A percentile compares a stretch with the other conserved stretches of the same genome.
Evolutionary conservation across 2,329 filamentous ascomycete species (phyloP).

Genomic region (Phyllosticta ampelicida): DNA sequence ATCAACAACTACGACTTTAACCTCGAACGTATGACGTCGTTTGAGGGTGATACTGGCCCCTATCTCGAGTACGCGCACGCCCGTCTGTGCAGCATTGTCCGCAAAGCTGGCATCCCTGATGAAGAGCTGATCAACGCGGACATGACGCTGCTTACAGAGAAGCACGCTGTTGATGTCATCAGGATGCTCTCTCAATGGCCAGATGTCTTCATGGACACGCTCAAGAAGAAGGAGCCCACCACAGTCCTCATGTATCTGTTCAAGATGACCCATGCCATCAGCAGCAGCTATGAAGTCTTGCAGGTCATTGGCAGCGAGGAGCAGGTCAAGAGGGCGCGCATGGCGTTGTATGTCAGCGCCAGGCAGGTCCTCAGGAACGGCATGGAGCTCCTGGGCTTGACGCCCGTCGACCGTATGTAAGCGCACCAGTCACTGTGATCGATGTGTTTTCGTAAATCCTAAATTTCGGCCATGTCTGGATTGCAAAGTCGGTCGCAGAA

Average conservation of each 20-base stretch:
- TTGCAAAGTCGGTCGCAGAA: neutral
- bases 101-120: constrained; percentile 40
- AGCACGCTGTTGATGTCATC: constrained; percentile 62
- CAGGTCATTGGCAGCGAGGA: constrained; percentile 71
- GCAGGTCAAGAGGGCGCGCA: constrained; percentile 58
- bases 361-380: constrained; percentile 69
- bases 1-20: constrained; percentile 63
- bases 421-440: neutral
- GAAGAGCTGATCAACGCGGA: constrained; percentile 54
- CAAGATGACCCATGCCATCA: constrained; percentile 74
- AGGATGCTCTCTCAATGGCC: constrained; percentile 75
- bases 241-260: constrained; percentile 64
- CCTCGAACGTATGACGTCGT: constrained; percentile 71
- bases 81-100: constrained; percentile 50
- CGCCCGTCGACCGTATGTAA: constrained; percentile 54
- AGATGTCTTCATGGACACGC: constrained; percentile 71
- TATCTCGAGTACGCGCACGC: constrained; percentile 78
- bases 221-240: constrained; percentile 70
- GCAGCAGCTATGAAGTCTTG: constrained; percentile 71
- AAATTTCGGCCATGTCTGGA: neutral
- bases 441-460: neutral
- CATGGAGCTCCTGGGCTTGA: constrained; percentile 70
- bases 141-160: constrained; percentile 56
- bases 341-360: constrained; percentile 68
- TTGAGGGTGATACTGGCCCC: constrained; percentile 75